Evolutionary conservation across 805 yeast species (phyloP).

Genomic region (Starmerella tilneyi): DNA sequence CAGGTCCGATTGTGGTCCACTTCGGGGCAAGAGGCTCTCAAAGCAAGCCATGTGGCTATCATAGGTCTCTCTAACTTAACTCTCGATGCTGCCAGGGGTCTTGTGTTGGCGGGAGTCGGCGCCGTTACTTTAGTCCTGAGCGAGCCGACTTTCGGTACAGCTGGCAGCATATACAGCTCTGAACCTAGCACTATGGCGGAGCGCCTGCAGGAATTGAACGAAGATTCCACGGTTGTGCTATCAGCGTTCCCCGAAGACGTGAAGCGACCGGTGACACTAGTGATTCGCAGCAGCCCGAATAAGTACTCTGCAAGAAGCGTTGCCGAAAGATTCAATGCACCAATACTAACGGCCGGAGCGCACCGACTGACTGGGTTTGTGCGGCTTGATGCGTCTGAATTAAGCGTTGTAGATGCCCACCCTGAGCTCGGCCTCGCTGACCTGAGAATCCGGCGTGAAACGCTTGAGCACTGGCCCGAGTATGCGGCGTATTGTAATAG

Average conservation of each 20-base stretch:
- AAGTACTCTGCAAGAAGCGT: constrained; percentile 25
- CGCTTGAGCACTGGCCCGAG: constrained; percentile 55
- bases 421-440: constrained; percentile 45
- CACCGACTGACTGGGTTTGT: constrained; percentile 3
- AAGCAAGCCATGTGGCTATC: constrained; percentile 49
- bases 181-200: neutral
- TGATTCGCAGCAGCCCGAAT: neutral
- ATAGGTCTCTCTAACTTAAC: constrained; percentile 44
- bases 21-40: constrained; percentile 58
- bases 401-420: constrained; percentile 57
- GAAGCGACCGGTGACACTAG: neutral
- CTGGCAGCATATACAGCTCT: neutral
- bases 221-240: neutral
- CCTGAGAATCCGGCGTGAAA: constrained; percentile 41
- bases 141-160: too few relatives aligned
- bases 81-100: constrained; percentile 64
- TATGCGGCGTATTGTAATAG: constrained; percentile 42
- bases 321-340: neutral
- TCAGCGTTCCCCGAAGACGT: neutral
- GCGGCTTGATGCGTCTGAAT: neutral
- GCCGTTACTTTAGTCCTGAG: constrained; percentile 52
- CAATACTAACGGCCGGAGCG: constrained; percentile 7
- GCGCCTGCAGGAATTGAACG: constrained; percentile 2
- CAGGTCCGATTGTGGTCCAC: constrained; percentile 82
- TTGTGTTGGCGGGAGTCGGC: constrained; percentile 83